Evolutionary conservation across 257 asterid species (phyloP), one percentile per base, ranked within the genome.

Genomic region (Capsicum pubescens): DNA sequence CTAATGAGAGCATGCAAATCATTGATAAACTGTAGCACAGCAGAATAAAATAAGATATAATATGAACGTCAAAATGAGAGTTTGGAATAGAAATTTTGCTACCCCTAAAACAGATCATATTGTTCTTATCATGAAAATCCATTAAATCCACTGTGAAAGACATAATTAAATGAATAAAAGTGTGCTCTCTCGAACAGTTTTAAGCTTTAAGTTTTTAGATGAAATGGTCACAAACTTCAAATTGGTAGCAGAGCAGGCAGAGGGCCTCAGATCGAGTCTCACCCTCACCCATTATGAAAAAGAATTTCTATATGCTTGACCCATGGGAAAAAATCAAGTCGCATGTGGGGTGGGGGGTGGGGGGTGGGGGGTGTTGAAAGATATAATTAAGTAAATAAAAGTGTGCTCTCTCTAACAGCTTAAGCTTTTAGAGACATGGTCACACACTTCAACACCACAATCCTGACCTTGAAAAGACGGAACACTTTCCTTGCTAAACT

Each of bases 401-500:
- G 67, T 60, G 67, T 10, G 16, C 0, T 61, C 69, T 60, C 68
- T 61, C 39, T 21, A 21, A 9, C 6, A 63, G 35, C 42, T 63
- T 0, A 63, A 63, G 16, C 8, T 1, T 60, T 21, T 63, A 10
- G 26, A 10, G 42, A 63, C 7, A 58, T 58, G 21, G 63, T 16
- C 10, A 58, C 21, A 58, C 4, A 16, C 26, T 16, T 16, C 10
- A 58, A 58, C 21, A 16, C 36, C 79, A 16, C 55, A 26, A 52
- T 68, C 66, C 87, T 17, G 85, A 94, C 99, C 98, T 97, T 97
- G 86, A 95, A 95, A 88, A 97, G 90, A 39, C 99, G 98, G 85
- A 97, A 97, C 39, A 97, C 93, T 89, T 97, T 97, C 61, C 98
- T 94, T 84, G 99, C 99, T 90, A 95, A 88, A 92, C 94, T 92